A percentile compares a stretch with the other conserved stretches of the same genome.
These are phyloP conservation scores for Exophiala phaeomuriformis DNA, from an alignment of 2,329 filamentous ascomycete genomes.

Conservation along the genomic window DNA sequence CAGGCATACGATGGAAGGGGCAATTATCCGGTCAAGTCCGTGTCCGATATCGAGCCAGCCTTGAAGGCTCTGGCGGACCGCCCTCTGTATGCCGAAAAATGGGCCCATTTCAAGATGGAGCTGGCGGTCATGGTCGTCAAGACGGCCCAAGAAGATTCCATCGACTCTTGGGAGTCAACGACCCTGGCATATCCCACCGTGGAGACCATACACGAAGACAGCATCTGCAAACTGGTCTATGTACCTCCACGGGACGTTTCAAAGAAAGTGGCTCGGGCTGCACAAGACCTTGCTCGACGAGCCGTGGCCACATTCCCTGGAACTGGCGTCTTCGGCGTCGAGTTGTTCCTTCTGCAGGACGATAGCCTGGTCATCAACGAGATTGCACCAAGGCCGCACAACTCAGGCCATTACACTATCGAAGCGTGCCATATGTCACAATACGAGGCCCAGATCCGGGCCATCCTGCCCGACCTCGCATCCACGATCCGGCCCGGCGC, in stretches of 20 bases:
- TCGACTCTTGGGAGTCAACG: slow-evolving; percentile 35
- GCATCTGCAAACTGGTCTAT: slow-evolving; percentile 88
- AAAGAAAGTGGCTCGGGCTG: slow-evolving; percentile 52
- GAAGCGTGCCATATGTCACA: slow-evolving; percentile 86
- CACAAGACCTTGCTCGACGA: slow-evolving; percentile 68
- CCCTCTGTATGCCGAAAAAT: slow-evolving; percentile 82
- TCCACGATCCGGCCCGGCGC: slow-evolving; percentile 52
- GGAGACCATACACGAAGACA: slow-evolving; percentile 92
- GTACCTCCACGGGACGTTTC: slow-evolving; percentile 69
- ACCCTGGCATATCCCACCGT: slow-evolving; percentile 74
- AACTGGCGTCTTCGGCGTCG: slow-evolving; percentile 89
- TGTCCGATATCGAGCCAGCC: slow-evolving; percentile 57
- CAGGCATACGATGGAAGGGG: slow-evolving; percentile 75
- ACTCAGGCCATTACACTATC: slow-evolving; percentile 92
- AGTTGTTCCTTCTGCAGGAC: slow-evolving; percentile 81
- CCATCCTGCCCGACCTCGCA: slow-evolving; percentile 57
- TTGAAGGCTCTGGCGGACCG: slow-evolving; percentile 61
- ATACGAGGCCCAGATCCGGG: slow-evolving; percentile 80
- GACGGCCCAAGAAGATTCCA: slow-evolving; percentile 59
- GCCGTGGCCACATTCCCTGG: slow-evolving; percentile 76
- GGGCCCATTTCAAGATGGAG: slow-evolving; percentile 77
- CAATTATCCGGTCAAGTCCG: slow-evolving; percentile 58
- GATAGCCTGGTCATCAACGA: slow-evolving; percentile 73
- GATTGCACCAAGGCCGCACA: slow-evolving; percentile 75
- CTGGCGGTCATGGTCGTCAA: slow-evolving; percentile 92